Evolutionary conservation across 768 basidiomycete species (phyloP), one percentile per base, ranked within the genome.

Genomic region (Mycena vitilis): DNA sequence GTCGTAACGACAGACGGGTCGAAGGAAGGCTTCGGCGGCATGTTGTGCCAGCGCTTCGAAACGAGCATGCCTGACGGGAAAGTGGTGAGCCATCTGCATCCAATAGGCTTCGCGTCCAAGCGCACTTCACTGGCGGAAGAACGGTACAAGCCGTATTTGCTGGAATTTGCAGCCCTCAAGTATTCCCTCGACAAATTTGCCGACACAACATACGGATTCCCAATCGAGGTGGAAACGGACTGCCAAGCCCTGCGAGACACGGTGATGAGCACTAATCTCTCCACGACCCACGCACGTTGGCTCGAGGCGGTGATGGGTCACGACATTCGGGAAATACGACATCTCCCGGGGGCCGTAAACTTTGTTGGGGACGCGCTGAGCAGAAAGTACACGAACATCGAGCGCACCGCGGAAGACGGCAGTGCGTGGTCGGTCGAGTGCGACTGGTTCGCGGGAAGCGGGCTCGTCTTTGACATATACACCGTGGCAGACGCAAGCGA

Each of bases 91-190:
- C 22, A 51, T 1, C 40, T 73, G 6, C 77, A 79, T 60, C 81
- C 80, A 0, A 71, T 81, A 6, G 78, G 65, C 0, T 81, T 78
- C 55, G 72, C 75, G 16, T 81, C 78, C 13, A 81, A 81, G 53
- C 63, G 77, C 16, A 79, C 79, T 15, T 81, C 79, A 0, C 44
- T 40, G 1, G 61, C 73, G 0, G 79, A 79, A 57, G 76, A 75
- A 48, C 70, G 71, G 10, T 81, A 79, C 66, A 70, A 73, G 49
- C 79, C 77, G 0, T 80, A 74, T 60, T 53, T 79, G 3, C 72
- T 78, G 10, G 77, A 81, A 55, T 79, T 80, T 57, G 79, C 79
- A 13, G 52, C 52, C 5, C 52, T 54, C 52, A 54, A 54, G 36
- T 54, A 54, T 13, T 8, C 75, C 69, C 10, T 71, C 74, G 55